Percentiles rank a stretch among this genome's conserved stretches.
Conservation (phyloP, 768 basidiomycete species). For the Kwoniella bestiolae region DNA sequence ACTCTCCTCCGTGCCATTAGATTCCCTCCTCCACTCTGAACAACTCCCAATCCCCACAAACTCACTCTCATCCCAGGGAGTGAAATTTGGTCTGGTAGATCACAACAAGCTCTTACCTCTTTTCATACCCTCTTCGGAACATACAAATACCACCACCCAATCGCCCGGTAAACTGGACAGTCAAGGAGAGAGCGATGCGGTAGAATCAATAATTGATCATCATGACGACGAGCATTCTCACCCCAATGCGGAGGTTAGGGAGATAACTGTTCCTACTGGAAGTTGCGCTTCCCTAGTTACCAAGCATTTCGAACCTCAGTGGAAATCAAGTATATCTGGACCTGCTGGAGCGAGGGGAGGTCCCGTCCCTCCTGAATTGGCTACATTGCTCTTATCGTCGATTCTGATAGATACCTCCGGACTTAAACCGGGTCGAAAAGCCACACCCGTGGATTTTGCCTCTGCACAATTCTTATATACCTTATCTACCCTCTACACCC, state of each 20-base stretch:
- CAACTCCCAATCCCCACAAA: conserved; percentile 69
- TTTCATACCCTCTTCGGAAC: background rate
- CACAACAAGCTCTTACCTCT: conserved; percentile 72
- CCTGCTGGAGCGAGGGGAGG: conserved; percentile 33
- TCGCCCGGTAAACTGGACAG: background rate
- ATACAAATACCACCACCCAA: background rate
- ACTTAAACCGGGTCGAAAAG: conserved; percentile 72
- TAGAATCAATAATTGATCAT: conserved; percentile 84
- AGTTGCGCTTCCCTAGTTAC: conserved; percentile 77
- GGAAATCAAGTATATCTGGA: conserved; percentile 39
- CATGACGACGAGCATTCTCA: conserved; percentile 82
- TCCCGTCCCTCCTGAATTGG: conserved; percentile 66
- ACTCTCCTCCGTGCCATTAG: conserved; percentile 58
- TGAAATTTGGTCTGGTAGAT: conserved; percentile 80
- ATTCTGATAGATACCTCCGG: conserved; percentile 87
- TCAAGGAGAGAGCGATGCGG: conserved; percentile 57
- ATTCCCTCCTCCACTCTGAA: conserved; percentile 58
- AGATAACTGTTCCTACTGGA: conserved; percentile 68
- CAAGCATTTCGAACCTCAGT: conserved; percentile 58
- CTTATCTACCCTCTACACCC: conserved; percentile 61
- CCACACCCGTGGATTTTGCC: conserved; percentile 66
- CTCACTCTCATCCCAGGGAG: conserved; percentile 65
- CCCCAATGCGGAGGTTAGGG: conserved; percentile 66
- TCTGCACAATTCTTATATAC: conserved; percentile 71
- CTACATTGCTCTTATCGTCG: conserved; percentile 75